Conservation (phyloP, 1,139 yeast species). For the Geotrichum europaeum region DNA sequence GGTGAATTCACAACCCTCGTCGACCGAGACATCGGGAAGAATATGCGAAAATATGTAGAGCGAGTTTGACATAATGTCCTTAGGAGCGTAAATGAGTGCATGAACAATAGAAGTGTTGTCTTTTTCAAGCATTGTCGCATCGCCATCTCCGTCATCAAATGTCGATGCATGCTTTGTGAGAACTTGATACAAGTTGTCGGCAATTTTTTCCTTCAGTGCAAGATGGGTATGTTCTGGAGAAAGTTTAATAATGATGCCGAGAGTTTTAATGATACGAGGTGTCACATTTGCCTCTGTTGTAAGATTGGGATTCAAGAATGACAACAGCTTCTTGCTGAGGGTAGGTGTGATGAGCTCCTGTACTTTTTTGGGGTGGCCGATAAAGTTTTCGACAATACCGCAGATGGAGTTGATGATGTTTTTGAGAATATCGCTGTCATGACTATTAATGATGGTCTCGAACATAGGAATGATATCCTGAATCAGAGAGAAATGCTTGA, state of each 20-base stretch:
- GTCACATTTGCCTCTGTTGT: conserved; percentile 21
- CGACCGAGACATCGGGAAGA: conserved; percentile 34
- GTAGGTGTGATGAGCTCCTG: conserved; percentile 40
- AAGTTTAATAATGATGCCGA: conserved; percentile 43
- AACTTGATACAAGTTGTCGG: conserved; percentile 32
- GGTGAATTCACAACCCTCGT: conserved; percentile 21
- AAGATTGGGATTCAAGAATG: conserved; percentile 24
- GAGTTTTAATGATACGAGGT: conserved; percentile 30
- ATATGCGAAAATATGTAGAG: conserved; percentile 53
- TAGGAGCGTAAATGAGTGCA: conserved; percentile 69
- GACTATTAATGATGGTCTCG: conserved; percentile 54
- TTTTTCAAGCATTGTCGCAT: conserved; percentile 20
- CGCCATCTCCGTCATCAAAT: conserved; percentile 24
- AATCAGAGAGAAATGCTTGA: conserved; percentile 43
- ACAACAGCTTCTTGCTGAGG: conserved; percentile 24
- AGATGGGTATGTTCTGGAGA: conserved; percentile 28
- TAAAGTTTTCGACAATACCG: conserved; percentile 52
- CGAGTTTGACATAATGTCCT: conserved; percentile 53
- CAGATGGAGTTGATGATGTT: conserved; percentile 64
- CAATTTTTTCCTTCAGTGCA: conserved; percentile 28
- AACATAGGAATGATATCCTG: conserved; percentile 57
- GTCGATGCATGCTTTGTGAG: conserved; percentile 32
- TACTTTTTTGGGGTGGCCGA: conserved; percentile 41
- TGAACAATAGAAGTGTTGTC: conserved; percentile 48
- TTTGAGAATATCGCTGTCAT: conserved; percentile 63